Base-by-base conservation (phyloP, 73 alveolate genomes). In the Breviolum minutum region DNA sequence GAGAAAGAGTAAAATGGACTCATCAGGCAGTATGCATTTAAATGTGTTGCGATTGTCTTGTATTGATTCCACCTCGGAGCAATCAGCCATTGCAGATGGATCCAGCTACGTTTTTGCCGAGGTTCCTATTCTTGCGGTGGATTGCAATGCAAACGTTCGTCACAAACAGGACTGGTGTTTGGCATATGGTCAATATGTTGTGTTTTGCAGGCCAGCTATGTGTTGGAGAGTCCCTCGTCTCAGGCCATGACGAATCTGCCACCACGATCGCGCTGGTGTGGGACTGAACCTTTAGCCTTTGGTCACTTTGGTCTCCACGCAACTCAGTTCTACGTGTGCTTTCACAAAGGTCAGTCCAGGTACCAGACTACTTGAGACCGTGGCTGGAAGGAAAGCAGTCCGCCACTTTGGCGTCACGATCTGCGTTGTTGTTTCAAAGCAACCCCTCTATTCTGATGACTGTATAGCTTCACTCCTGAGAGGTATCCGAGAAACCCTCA, bases 331-430 rank as follows among this genome's bases (percentile, higher is more conserved):
- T 13, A 73, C 40, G n/a, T 19, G 32, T 19, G 48, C 60, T 22
- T 83, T 48, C 61, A 80, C 87, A 10, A 10, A 90, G 96, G 96
- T 90, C 96, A 0, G 26, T 87, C 32, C 88, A 90, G 76, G 68
- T 90, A 13, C 96, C 96, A 22, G 96, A 90, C 74, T 90, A 90
- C 76, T 29, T 90, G 77, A 64, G 87, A 16, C 96, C 88, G 30
- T 90, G 96, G 96, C 87, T 90, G 74, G 96, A 90, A 30, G 96
- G 96, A 77, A 71, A 90, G 48, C 96, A 90, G 96, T 90, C 87
- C 87, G 29, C 54, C 29, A 19, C 29, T 63, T 13, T 32, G 63
- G 40, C 0, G 27, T 11, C 19, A 7, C 30, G 11, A 9, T 80
- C 11, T 80, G 88, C 54, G 8, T n/a, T n/a, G 60, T 24, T 7